phyloP scores from a whole-genome alignment of 2,329 filamentous ascomycete genomes.

The Saccharata proteae region DNA sequence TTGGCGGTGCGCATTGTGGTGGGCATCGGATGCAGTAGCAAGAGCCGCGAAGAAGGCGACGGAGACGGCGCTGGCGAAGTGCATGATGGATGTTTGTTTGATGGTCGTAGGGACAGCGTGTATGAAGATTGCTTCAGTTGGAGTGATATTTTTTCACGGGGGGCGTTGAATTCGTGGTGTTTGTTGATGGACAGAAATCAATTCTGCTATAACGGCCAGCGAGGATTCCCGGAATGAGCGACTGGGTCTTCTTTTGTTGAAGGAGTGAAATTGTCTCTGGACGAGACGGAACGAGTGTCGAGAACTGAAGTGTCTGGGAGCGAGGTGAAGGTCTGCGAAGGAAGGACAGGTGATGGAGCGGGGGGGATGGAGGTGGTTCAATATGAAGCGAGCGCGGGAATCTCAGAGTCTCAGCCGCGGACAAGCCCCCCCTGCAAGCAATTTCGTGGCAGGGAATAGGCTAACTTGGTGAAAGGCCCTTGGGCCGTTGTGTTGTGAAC shows the following conservation, averaged over 20 bases:
- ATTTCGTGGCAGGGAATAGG: no score
- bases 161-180: conserved; percentile 11
- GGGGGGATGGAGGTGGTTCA: no score
- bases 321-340: no score
- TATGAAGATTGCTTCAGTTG: conserved; percentile 16
- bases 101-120: conserved; percentile 13
- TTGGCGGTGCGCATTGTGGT: conserved; percentile 15
- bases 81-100: no score
- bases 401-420: no score
- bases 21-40: conserved; percentile 16
- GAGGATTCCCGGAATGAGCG: conserved; percentile 24
- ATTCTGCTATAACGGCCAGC: conserved; percentile 17
- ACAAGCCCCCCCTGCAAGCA: no score
- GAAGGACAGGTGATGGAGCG: no score
- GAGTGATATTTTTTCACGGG: conserved; percentile 13
- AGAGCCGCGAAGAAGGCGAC: conserved; percentile 10
- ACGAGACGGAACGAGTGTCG: conserved; percentile 21
- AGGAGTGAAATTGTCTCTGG: conserved; percentile 22
- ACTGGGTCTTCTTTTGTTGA: conserved; percentile 22
- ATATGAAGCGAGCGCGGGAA: no score
- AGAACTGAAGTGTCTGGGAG: no score
- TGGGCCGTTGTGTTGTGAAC: no score
- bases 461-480: no score
- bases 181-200: conserved; percentile 19
- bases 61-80: conserved; percentile 12